Evolutionary conservation across 495 filamentous ascomycete species (phyloP), one percentile per base, ranked within the genome.

Genomic region (Margaritispora aquatica): DNA sequence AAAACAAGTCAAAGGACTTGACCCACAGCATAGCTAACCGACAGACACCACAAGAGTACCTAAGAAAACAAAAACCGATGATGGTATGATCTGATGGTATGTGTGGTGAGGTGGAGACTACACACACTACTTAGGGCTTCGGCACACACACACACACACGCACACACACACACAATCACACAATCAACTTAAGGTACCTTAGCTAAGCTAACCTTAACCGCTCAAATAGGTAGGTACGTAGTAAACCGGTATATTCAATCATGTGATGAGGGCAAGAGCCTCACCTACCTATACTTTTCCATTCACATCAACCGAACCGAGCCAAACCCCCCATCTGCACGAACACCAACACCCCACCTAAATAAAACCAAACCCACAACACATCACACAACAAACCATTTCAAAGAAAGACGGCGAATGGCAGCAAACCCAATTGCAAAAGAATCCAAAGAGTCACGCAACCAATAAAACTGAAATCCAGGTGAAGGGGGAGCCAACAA

Each of bases 401-500:
- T 34, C 29, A 34, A 34, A 34, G 29, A 34, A 13, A 13, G 5
- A 34, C 29, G 13, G 29, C 13, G 29, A 34, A 5, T 5, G 13
- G 29, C 29, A 34, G 13, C 5, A 34, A 13, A n/a, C n/a, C n/a
- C n/a, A n/a, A n/a, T n/a, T n/a, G n/a, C n/a, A n/a, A n/a, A n/a
- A n/a, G n/a, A n/a, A n/a, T n/a, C n/a, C n/a, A n/a, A n/a, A n/a
- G n/a, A n/a, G n/a, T n/a, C n/a, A n/a, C n/a, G n/a, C n/a, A n/a
- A n/a, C n/a, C n/a, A n/a, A n/a, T n/a, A n/a, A n/a, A n/a, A n/a
- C n/a, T n/a, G 29, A 34, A 7, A 48, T 19, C 4, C 44, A 56
- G 27, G 22, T 31, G 52, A 50, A 62, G 59, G 63, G 60, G n/a
- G n/a, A n/a, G n/a, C n/a, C 41, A 26, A 62, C 51, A 57, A 60